phyloP scores from a whole-genome alignment of 305 asterid species.

The Rubia tinctorum region DNA sequence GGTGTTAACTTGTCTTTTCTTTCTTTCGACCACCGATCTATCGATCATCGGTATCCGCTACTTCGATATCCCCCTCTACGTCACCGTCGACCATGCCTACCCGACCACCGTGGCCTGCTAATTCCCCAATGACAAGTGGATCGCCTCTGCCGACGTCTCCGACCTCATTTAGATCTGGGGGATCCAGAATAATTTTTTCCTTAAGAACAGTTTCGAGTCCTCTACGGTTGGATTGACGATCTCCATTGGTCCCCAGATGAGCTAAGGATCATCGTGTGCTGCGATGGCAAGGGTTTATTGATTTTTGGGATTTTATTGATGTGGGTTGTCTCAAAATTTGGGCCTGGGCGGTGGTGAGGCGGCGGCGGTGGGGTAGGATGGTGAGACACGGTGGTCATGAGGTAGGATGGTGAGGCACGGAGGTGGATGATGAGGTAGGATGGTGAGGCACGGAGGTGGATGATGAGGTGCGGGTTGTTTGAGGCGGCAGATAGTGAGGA shows the following conservation, averaged over 20 bases:
- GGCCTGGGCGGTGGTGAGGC: too few species aligned
- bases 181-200: slow-evolving; percentile 69
- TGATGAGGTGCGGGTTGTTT: too few species aligned
- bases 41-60: slow-evolving; percentile 59
- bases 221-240: slow-evolving; percentile 96
- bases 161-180: slow-evolving; percentile 98
- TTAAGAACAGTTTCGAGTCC: slow-evolving; percentile 83
- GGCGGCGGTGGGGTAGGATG: too few species aligned
- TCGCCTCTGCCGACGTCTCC: slow-evolving; percentile 95
- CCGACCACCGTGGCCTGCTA: slow-evolving; percentile 88
- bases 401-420: too few species aligned
- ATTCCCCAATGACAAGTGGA: slow-evolving; percentile 97
- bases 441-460: too few species aligned
- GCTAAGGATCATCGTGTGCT: slow-evolving; percentile 83
- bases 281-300: slow-evolving; percentile 91
- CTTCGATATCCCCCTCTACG: slow-evolving; percentile 82
- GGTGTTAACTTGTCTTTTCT: too few species aligned
- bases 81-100: slow-evolving; percentile 76
- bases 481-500: too few species aligned
- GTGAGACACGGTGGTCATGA: too few species aligned
- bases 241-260: slow-evolving; percentile 94
- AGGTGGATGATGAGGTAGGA: too few species aligned
- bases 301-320: slow-evolving; percentile 90
- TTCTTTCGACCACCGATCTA: too few species aligned
- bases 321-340: slow-evolving; percentile 13